These are phyloP conservation scores for Pyrus betulifolia DNA, from an alignment of 306 rosid genomes.

Conservation along the genomic window DNA sequence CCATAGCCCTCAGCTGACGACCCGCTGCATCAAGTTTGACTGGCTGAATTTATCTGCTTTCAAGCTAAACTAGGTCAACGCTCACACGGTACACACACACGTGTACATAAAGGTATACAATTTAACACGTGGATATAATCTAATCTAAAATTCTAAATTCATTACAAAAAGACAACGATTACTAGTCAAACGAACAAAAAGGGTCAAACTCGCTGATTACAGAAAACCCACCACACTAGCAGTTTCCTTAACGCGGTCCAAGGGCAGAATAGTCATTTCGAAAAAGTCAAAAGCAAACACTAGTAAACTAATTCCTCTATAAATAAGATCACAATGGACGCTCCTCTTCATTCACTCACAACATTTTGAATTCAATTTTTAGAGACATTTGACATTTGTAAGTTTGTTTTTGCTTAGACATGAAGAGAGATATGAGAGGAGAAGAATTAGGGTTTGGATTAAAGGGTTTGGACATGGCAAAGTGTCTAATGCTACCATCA, in stretches of 20 bases:
- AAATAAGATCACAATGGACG: background rate
- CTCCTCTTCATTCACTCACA: background rate
- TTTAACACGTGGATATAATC: too few species aligned
- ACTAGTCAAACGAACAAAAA: background rate
- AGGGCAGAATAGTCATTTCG: background rate
- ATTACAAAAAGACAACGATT: background rate
- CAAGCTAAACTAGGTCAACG: background rate
- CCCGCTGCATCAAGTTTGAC: background rate
- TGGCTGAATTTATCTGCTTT: background rate
- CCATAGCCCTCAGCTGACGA: background rate
- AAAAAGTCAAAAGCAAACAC: background rate
- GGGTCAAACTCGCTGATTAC: background rate
- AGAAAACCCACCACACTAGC: background rate
- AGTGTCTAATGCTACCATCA: constrained; percentile 35
- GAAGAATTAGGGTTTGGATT: background rate
- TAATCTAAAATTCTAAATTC: background rate
- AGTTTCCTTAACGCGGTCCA: background rate
- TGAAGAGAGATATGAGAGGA: constrained; percentile 43
- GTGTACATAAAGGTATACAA: too few species aligned
- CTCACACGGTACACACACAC: background rate
- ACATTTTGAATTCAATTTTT: background rate
- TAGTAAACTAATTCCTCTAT: background rate
- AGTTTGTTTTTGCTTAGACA: background rate
- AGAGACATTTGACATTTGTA: background rate
- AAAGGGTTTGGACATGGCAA: constrained; percentile 20